Evolutionary conservation across 1,284 basidiomycete species (phyloP).

Genomic region (Leccinum proliferum): DNA sequence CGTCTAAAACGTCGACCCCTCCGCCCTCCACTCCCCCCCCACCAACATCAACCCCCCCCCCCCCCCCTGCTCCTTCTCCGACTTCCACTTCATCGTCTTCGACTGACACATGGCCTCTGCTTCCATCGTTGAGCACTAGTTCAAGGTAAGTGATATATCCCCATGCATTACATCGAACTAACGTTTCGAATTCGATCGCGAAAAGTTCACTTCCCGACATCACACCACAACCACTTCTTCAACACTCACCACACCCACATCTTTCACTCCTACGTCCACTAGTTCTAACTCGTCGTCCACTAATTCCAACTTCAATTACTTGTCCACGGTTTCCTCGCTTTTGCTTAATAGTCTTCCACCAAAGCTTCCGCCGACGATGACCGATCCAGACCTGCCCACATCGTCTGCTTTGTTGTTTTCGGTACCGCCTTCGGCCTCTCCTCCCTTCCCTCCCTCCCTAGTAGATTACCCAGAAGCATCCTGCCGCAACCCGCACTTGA

Average conservation of each 20-base stretch:
- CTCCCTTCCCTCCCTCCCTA: conserved; percentile 45
- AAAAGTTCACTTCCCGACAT: conserved; percentile 24
- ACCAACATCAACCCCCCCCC: background rate
- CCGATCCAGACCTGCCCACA: conserved; percentile 50
- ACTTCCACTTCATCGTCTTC: background rate
- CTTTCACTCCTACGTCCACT: conserved; percentile 15
- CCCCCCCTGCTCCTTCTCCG: background rate
- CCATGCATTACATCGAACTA: conserved; percentile 1
- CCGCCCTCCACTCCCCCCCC: background rate
- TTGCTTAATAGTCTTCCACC: conserved; percentile 33
- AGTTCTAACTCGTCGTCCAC: conserved; percentile 8
- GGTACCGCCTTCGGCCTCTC: conserved; percentile 24
- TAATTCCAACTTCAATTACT: conserved; percentile 28
- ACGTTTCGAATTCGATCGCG: conserved; percentile 18
- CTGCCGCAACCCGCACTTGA: conserved; percentile 39
- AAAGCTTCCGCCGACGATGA: conserved; percentile 24
- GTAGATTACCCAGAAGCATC: conserved; percentile 54
- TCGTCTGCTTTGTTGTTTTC: conserved; percentile 35
- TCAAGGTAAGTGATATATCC: conserved; percentile 12
- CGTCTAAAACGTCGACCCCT: background rate
- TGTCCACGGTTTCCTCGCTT: conserved; percentile 40
- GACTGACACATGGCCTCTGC: background rate
- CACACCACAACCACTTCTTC: conserved; percentile 2
- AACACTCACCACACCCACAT: background rate
- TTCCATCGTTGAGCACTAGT: conserved; percentile 1